Percentiles rank a stretch among this genome's conserved stretches.
These are phyloP conservation scores for Ogataea kodamae DNA, from an alignment of 805 yeast genomes.

Conservation along the genomic window DNA sequence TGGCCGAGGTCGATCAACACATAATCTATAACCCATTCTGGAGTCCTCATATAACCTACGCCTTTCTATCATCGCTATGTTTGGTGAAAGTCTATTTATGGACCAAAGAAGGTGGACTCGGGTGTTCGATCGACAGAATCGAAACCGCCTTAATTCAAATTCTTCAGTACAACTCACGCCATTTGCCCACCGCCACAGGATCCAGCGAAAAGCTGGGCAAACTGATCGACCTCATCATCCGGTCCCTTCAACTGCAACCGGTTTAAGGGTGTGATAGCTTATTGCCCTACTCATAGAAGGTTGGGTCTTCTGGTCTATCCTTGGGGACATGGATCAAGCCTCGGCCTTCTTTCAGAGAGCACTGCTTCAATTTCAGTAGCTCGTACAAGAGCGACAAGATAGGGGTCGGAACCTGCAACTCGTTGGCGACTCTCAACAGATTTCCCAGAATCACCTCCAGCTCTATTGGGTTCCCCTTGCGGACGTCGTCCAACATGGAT, in stretches of 20 bases:
- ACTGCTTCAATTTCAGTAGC: constrained; percentile 55
- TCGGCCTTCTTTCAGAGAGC: constrained; percentile 48
- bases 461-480: constrained; percentile 62
- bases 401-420: constrained; percentile 48
- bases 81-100: constrained; percentile 1
- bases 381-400: constrained; percentile 50
- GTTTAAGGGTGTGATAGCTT: too few relatives aligned
- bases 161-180: background rate
- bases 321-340: constrained; percentile 29
- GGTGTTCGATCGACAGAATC: background rate
- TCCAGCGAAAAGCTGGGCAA: constrained; percentile 1
- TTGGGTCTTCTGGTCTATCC: background rate
- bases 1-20: background rate
- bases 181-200: background rate
- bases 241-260: too few relatives aligned
- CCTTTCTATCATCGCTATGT: constrained; percentile 1
- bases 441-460: constrained; percentile 66
- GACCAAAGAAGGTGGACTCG: background rate
- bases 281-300: background rate
- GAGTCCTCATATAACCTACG: constrained; percentile 2
- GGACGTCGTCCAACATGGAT: constrained; percentile 68
- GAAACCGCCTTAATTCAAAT: background rate
- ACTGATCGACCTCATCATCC: background rate
- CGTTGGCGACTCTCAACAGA: constrained; percentile 45
- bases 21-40: constrained; percentile 2